Percentiles rank a stretch among this genome's conserved stretches.
These are phyloP conservation scores for Aspergillus funiculosus DNA, from an alignment of 495 filamentous ascomycete genomes.

Conservation along the genomic window DNA sequence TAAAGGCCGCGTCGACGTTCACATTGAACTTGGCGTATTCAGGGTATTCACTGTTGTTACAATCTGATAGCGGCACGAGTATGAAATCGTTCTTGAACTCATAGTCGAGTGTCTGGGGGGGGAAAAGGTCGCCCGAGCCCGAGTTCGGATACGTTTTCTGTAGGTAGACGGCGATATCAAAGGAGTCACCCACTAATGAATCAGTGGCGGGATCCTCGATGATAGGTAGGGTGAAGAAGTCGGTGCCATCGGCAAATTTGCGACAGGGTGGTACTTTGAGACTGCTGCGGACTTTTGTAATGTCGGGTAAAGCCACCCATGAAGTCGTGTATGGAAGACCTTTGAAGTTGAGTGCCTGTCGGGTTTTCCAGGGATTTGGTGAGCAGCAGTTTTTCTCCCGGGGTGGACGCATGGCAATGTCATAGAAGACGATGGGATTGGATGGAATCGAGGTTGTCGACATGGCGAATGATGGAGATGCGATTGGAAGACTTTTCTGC, in stretches of 20 bases:
- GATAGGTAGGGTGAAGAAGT: conserved; percentile 56
- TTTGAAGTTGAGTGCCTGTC: conserved; percentile 58
- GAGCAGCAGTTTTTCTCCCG: conserved; percentile 28
- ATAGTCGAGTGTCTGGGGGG: conserved; percentile 29
- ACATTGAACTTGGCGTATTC: conserved; percentile 40
- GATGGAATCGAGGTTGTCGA: not conserved
- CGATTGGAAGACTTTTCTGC: too few species aligned
- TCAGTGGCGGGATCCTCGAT: conserved; percentile 43
- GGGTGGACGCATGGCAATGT: conserved; percentile 46
- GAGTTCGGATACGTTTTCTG: conserved; percentile 43
- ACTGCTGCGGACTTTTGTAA: conserved; percentile 38
- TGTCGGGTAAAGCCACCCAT: conserved; percentile 48
- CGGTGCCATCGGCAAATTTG: conserved; percentile 50
- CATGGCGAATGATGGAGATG: not conserved
- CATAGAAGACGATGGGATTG: conserved; percentile 46
- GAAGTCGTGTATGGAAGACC: conserved; percentile 43
- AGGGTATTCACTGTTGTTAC: conserved; percentile 8
- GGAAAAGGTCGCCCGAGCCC: conserved; percentile 36
- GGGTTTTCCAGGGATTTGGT: conserved; percentile 58
- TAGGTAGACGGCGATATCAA: conserved; percentile 56
- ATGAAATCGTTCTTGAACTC: conserved; percentile 10
- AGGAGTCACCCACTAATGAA: conserved; percentile 50
- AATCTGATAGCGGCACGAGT: conserved; percentile 28
- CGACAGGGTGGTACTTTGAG: conserved; percentile 44
- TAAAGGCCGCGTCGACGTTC: conserved; percentile 48